Evolutionary conservation across 306 rosid species (phyloP), one percentile per base, ranked within the genome.

Genomic region (Acacia confusa): DNA sequence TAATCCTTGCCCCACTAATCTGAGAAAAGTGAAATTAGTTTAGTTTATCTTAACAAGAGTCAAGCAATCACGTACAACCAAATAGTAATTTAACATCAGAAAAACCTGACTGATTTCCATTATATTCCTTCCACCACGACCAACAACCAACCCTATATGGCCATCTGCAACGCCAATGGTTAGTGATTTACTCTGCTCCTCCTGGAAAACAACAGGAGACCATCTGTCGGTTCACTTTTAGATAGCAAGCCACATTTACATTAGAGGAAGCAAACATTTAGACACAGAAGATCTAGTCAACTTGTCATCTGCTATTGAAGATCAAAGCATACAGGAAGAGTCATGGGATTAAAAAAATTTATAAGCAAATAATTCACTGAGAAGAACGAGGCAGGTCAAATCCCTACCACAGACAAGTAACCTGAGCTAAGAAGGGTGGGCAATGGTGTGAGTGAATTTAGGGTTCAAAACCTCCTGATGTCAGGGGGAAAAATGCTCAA

Each of bases 111-210:
- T 93, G 50, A 95, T 95, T 80, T 93, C 99, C 85, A 84, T 84
- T 84, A 95, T 88, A 86, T 91, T 95, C 87, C 97, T 93, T 87
- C 99, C 99, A 63, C 97, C 97, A 66, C 98, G 99, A 57, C 99
- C 99, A 81, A 95, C 97, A 87, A 95, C 98, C 87, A 95, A 84
- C 32, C 99, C 99, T 9, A 95, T 87, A 84, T 93, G 98, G 22
- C 50, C 91, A 84, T 95, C 99, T 14, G 97, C 91, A 71, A 95
- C 88, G 1, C 98, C 99, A 55, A 95, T 95, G 67, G 93, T 95
- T 86, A 93, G 36, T 0, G 98, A 92, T 86, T 92, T 93, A 77
- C 84, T 89, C 78, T 83, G 90, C 58, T 95, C 99, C 88, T 95
- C 99, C 99, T 95, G 89, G 72, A 85, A 86, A 75, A 80, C 45